These are phyloP conservation scores for Aphanomyces stellatus DNA, from an alignment of 352 stramenopile genomes.

Conservation along the genomic window DNA sequence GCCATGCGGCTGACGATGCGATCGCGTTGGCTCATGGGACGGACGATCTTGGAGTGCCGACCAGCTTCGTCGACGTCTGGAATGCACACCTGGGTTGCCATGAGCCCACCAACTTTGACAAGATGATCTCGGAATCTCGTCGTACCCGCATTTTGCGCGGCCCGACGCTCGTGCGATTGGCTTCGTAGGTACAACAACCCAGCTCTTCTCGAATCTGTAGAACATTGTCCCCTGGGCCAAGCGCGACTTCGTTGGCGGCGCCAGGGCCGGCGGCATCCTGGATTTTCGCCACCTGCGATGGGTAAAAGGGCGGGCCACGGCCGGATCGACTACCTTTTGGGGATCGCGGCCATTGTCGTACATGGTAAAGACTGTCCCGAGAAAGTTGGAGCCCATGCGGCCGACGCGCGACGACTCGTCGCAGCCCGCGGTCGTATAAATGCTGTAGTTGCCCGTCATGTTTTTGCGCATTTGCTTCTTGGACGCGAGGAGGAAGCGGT, in stretches of 20 bases:
- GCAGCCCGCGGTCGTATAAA: conserved; percentile 77
- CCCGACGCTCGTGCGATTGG: conserved; percentile 77
- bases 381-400: conserved; percentile 84
- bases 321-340: conserved; percentile 36
- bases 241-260: conserved; percentile 39
- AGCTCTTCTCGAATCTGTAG: conserved; percentile 82
- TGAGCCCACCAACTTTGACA: neutral
- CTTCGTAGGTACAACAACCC: conserved; percentile 79
- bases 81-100: conserved; percentile 31
- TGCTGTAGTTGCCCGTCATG: conserved; percentile 83
- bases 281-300: conserved; percentile 55
- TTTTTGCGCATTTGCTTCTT: conserved; percentile 79
- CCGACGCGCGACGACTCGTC: conserved; percentile 61
- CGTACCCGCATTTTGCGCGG: conserved; percentile 82
- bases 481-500: conserved; percentile 67
- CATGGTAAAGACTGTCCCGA: conserved; percentile 79
- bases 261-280: conserved; percentile 55
- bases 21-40: conserved; percentile 77
- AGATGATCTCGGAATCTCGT: neutral
- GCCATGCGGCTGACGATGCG: conserved; percentile 66
- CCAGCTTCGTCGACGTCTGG: conserved; percentile 75
- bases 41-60: conserved; percentile 58
- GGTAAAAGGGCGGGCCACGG: neutral
- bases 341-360: conserved; percentile 84
- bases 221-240: conserved; percentile 45